These are phyloP conservation scores for Aspergillus fumigatus DNA, from an alignment of 2,329 filamentous ascomycete species.

Conservation along the genomic window DNA sequence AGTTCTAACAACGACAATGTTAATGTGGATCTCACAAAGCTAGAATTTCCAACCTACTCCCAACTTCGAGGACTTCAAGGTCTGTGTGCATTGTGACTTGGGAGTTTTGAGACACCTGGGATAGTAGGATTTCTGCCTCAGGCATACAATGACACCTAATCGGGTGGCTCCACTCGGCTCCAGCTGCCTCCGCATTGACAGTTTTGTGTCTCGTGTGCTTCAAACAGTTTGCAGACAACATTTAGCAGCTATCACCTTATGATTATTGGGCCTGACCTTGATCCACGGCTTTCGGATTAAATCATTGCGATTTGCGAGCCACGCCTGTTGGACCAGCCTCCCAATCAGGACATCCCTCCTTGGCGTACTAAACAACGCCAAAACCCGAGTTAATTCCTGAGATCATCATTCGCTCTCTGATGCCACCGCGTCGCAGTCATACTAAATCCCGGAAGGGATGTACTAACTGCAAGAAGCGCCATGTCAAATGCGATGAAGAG, in stretches of 20 bases:
- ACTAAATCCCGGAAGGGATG: slow-evolving; percentile 39
- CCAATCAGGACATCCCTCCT: background rate
- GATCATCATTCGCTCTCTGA: slow-evolving; percentile 8
- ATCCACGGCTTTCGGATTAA: background rate
- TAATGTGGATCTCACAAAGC: background rate
- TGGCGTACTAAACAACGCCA: background rate
- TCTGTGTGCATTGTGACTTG: no score
- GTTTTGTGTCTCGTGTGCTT: background rate
- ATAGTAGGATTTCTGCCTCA: background rate
- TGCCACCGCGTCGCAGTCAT: slow-evolving; percentile 32
- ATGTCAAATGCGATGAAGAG: slow-evolving; percentile 40
- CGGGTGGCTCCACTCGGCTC: background rate
- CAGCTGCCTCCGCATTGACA: background rate
- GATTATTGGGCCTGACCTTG: background rate
- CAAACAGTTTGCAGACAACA: background rate
- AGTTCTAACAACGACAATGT: background rate
- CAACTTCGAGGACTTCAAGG: background rate
- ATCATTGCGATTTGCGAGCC: background rate
- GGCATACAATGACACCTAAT: background rate
- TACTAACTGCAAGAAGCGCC: slow-evolving; percentile 36
- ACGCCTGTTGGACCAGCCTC: background rate
- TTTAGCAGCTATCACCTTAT: background rate
- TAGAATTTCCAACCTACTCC: background rate
- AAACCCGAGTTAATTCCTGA: background rate
- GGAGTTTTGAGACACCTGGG: background rate